phyloP scores from a whole-genome alignment of 2,329 filamentous ascomycete species.

The Leptographium radiaticola region DNA sequence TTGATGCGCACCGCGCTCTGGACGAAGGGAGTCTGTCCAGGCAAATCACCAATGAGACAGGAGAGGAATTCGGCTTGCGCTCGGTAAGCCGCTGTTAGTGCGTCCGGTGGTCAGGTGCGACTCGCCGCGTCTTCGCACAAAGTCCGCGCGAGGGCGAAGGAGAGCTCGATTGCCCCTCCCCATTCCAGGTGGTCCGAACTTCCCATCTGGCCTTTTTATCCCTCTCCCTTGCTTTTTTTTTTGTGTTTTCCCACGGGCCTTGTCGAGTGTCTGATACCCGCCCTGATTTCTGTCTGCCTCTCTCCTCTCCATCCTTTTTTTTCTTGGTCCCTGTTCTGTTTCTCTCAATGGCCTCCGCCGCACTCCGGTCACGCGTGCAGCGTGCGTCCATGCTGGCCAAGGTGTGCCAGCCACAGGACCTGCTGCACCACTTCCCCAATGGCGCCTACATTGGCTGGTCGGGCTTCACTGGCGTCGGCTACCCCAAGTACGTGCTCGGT shows the following conservation, averaged over 20 bases:
- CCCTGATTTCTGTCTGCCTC: background rate
- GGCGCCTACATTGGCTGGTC: conserved; percentile 83
- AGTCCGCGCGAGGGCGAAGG: too few species aligned
- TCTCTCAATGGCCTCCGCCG: conserved; percentile 46
- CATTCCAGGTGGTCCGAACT: too few species aligned
- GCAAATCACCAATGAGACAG: background rate
- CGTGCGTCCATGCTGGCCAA: conserved; percentile 70
- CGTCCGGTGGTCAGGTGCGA: too few species aligned
- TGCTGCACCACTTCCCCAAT: conserved; percentile 71
- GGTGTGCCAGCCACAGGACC: conserved; percentile 64
- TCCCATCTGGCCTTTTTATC: background rate
- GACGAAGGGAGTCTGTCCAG: conserved; percentile 1
- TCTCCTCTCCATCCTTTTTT: background rate
- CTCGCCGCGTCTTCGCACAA: too few species aligned
- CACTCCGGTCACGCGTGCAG: conserved; percentile 62
- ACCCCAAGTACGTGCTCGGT: conserved; percentile 60
- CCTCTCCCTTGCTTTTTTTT: background rate
- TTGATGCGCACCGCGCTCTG: background rate
- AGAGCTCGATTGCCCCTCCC: too few species aligned
- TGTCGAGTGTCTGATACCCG: background rate
- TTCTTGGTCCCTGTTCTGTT: background rate
- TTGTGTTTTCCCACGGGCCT: background rate
- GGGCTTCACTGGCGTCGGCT: conserved; percentile 81
- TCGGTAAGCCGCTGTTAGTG: background rate
- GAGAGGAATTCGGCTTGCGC: background rate